Evolutionary conservation across 2,329 filamentous ascomycete genomes (phyloP).

Genomic region (Esteya vermicola): DNA sequence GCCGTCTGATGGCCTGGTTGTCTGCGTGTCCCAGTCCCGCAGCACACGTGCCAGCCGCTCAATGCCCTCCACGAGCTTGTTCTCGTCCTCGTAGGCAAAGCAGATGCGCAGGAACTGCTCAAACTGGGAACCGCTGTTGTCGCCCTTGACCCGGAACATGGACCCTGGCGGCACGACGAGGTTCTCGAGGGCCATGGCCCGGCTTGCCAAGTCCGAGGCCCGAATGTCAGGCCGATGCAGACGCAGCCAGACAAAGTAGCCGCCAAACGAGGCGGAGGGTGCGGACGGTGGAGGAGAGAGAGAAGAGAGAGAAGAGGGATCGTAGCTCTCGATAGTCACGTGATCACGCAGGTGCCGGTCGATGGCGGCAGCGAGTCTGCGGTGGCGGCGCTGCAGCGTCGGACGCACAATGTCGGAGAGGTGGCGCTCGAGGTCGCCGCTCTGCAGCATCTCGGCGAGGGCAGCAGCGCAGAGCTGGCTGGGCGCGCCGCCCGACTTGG

Average conservation of each 20-base stretch:
- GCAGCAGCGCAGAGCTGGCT: conserved; percentile 33
- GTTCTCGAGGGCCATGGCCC: conserved; percentile 46
- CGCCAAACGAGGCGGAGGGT: conserved; percentile 48
- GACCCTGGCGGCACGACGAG: conserved; percentile 54
- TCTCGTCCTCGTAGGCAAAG: conserved; percentile 58
- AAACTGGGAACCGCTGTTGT: conserved; percentile 39
- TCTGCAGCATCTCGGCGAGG: conserved; percentile 31
- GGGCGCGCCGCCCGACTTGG: conserved; percentile 42
- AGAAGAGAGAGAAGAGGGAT: too few species aligned
- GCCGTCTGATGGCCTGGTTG: not conserved
- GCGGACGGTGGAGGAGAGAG: conserved; percentile 7
- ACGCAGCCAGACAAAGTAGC: conserved; percentile 74
- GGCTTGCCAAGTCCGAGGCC: conserved; percentile 38
- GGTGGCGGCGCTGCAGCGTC: conserved; percentile 30
- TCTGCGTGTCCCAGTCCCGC: conserved; percentile 8
- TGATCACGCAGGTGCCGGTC: conserved; percentile 32
- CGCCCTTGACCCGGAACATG: conserved; percentile 53
- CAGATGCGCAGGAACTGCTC: conserved; percentile 50
- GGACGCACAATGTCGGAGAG: conserved; percentile 29
- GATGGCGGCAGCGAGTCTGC: conserved; percentile 44
- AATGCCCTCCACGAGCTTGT: conserved; percentile 52
- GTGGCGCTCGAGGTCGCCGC: conserved; percentile 28
- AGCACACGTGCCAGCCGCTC: conserved; percentile 20
- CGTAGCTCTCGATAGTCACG: conserved; percentile 7
- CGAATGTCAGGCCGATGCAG: conserved; percentile 36